A percentile compares a stretch with the other conserved stretches of the same genome.
Evolutionary conservation across 257 asterid genomes (phyloP).

Genomic region (Gynochthodes officinalis): DNA sequence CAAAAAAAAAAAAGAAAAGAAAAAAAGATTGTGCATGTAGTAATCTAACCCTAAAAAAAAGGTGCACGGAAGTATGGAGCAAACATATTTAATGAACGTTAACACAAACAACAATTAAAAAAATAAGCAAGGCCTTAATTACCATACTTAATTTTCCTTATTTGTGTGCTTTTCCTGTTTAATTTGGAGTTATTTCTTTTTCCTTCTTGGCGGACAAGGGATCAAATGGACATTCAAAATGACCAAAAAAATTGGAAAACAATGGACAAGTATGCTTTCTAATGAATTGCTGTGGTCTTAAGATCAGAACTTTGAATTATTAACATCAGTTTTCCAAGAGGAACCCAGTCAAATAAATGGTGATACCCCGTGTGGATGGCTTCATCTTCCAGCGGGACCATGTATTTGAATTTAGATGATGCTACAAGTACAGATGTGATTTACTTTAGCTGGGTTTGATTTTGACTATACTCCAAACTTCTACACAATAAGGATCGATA

Average conservation of each 20-base stretch:
- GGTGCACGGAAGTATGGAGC: not conserved
- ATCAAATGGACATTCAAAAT: not conserved
- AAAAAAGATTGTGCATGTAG: not conserved
- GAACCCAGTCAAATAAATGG: slow-evolving; percentile 12
- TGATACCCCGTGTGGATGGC: slow-evolving; percentile 26
- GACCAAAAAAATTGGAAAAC: too few relatives aligned
- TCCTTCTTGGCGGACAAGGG: slow-evolving; percentile 1
- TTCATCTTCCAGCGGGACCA: slow-evolving; percentile 13
- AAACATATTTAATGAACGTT: not conserved
- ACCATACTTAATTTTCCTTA: not conserved
- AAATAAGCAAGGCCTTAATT: not conserved
- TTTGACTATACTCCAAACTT: not conserved
- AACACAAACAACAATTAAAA: not conserved
- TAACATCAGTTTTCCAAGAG: slow-evolving; percentile 16
- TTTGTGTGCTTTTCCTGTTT: not conserved
- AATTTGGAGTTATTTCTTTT: not conserved
- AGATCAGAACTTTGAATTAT: not conserved
- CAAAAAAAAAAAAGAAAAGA: too few relatives aligned
- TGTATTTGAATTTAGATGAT: not conserved
- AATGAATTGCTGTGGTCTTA: not conserved
- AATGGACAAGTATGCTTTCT: too few relatives aligned
- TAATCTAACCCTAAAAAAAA: not conserved
- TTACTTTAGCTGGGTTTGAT: not conserved
- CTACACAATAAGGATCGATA: too few relatives aligned
- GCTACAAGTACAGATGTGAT: not conserved